Percentiles rank a stretch among this genome's conserved stretches.
phyloP scores from a whole-genome alignment of 2,329 filamentous ascomycete genomes.

The Cladosporium cucumerinum region DNA sequence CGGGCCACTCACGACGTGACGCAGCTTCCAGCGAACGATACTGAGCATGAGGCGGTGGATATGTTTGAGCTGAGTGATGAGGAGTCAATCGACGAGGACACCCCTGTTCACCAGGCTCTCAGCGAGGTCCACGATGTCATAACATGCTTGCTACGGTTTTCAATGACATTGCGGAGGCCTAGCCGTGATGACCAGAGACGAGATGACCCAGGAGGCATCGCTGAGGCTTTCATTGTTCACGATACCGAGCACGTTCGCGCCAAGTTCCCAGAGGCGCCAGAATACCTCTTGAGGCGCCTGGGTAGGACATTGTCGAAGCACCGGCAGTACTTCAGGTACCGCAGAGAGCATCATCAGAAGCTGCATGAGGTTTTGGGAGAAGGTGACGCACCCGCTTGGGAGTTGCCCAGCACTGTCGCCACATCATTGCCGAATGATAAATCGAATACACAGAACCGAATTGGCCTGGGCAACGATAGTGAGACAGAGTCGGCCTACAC shows the following conservation, averaged over 20 bases:
- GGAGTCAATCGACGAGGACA: background rate
- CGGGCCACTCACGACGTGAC: background rate
- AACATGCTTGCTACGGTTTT: constrained; percentile 34
- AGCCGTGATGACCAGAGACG: constrained; percentile 31
- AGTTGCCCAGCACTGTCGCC: background rate
- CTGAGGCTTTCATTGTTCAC: background rate
- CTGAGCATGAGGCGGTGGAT: background rate
- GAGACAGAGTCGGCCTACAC: background rate
- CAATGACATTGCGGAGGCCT: constrained; percentile 35
- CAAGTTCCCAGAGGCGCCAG: background rate
- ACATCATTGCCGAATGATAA: background rate
- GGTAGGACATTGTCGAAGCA: background rate
- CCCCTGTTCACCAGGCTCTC: constrained; percentile 16
- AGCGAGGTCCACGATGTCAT: constrained; percentile 25
- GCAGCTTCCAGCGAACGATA: background rate
- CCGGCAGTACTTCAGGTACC: background rate
- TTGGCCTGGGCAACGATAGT: background rate
- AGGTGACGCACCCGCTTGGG: background rate
- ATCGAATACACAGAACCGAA: background rate
- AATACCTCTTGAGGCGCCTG: background rate
- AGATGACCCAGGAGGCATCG: background rate
- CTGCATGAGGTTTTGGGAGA: background rate
- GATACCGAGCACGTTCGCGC: background rate
- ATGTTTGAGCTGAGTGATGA: constrained; percentile 10
- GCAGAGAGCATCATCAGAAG: background rate